Percentiles rank a stretch among this genome's conserved stretches.
Conservation (phyloP, 179 eudicot species). For the Gypsophila paniculata region DNA sequence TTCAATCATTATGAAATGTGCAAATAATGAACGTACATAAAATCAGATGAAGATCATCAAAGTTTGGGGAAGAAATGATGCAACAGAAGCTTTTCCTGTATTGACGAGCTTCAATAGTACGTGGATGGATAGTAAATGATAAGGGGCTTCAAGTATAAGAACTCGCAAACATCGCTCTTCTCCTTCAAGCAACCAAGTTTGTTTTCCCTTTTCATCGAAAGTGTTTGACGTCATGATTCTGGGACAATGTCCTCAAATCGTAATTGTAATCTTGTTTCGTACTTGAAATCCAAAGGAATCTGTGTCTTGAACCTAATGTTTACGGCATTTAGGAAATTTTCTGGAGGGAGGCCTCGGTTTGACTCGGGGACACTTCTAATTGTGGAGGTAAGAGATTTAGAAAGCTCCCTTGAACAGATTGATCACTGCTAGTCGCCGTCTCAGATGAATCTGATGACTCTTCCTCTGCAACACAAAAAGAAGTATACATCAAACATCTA, state of each 20-base stretch:
- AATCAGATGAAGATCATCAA: too few species aligned
- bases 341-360: conserved; percentile 30
- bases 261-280: background rate
- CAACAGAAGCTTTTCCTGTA: background rate
- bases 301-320: background rate
- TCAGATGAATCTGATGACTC: conserved; percentile 65
- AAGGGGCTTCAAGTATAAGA: background rate
- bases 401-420: conserved; percentile 47
- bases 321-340: conserved; percentile 11
- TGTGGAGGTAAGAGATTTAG: conserved; percentile 54
- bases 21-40: too few species aligned
- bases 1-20: background rate
- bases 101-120: too few species aligned
- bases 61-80: background rate
- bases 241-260: background rate
- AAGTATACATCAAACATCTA: conserved; percentile 5
- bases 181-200: background rate
- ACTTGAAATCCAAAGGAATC: conserved; percentile 8
- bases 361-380: conserved; percentile 44
- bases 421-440: conserved; percentile 37
- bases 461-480: conserved; percentile 54
- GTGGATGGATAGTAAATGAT: background rate
- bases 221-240: background rate
- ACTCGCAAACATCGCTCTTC: background rate
- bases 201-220: background rate